phyloP scores from a whole-genome alignment of 768 basidiomycete species.

The Pleurotus citrinopileatus region DNA sequence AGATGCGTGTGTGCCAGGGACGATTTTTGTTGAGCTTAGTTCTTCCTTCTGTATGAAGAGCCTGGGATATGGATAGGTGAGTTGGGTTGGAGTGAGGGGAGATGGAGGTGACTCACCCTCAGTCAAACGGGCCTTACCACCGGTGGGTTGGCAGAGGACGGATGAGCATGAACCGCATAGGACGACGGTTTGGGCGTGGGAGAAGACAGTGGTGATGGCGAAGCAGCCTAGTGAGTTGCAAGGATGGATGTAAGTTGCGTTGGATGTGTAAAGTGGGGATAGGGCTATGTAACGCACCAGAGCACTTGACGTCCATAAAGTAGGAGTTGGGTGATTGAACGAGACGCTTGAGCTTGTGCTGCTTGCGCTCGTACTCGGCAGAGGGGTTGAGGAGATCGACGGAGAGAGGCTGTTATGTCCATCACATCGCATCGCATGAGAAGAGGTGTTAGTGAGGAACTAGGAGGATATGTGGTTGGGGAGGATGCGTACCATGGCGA shows the following conservation, averaged over 20 bases:
- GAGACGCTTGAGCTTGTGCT: conserved; percentile 99
- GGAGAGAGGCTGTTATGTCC: conserved; percentile 94
- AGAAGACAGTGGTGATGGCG: conserved; percentile 96
- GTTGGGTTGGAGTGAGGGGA: conserved; percentile 7
- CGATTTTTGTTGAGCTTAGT: conserved; percentile 37
- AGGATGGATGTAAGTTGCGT: conserved; percentile 12
- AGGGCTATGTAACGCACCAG: conserved; percentile 53
- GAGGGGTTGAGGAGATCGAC: conserved; percentile 98
- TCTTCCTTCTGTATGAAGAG: conserved; percentile 97
- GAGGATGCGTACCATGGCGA: conserved; percentile 17
- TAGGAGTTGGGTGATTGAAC: conserved; percentile 98
- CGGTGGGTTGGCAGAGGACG: conserved; percentile 96
- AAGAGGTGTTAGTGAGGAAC: too few species aligned
- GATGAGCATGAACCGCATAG: conserved; percentile 90
- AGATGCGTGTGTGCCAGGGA: conserved; percentile 7
- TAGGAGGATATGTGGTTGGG: background rate
- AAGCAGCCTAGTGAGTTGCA: conserved; percentile 72
- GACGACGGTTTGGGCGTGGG: conserved; percentile 97
- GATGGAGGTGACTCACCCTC: conserved; percentile 69
- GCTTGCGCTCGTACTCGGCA: conserved; percentile 76
- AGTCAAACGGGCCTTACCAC: conserved; percentile 96
- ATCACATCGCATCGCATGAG: conserved; percentile 4
- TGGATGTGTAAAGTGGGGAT: conserved; percentile 15
- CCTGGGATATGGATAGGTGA: conserved; percentile 43
- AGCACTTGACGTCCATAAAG: conserved; percentile 99